A percentile compares a stretch with the other conserved stretches of the same genome.
These are phyloP conservation scores for Malus hybrid DNA, from an alignment of 331 rosid species.

Conservation along the genomic window DNA sequence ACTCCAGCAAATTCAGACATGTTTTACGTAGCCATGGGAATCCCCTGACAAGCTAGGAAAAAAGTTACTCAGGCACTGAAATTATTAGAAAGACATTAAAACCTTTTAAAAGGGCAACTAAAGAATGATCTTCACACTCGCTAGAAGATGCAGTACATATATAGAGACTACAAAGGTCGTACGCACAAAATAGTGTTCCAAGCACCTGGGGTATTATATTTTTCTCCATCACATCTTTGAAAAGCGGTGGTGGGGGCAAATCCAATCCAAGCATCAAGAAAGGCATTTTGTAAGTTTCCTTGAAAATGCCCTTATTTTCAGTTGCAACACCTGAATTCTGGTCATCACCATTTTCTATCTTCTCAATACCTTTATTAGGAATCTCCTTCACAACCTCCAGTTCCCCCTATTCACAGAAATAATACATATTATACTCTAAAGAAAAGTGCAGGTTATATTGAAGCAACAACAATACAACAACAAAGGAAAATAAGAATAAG, in stretches of 20 bases:
- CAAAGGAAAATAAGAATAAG: conserved; percentile 6
- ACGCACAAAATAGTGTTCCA: not conserved
- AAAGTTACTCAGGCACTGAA: not conserved
- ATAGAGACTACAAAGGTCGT: not conserved
- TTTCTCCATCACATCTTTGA: conserved; percentile 97
- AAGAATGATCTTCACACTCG: no score
- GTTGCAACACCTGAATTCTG: conserved; percentile 38
- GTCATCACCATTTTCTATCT: conserved; percentile 48
- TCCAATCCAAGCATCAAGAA: conserved; percentile 96
- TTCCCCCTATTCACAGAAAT: conserved; percentile 58
- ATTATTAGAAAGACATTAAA: no score
- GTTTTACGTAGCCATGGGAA: not conserved
- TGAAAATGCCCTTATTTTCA: conserved; percentile 29
- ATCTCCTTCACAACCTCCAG: conserved; percentile 89
- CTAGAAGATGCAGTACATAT: no score
- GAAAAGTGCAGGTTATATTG: not conserved
- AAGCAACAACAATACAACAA: not conserved
- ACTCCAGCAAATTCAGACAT: not conserved
- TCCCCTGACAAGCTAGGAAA: not conserved
- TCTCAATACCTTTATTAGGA: conserved; percentile 56
- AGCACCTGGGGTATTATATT: conserved; percentile 94
- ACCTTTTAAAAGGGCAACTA: no score
- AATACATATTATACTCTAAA: not conserved
- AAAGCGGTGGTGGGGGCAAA: conserved; percentile 97
- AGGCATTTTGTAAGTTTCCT: conserved; percentile 75